Conservation (phyloP, 768 basidiomycete genomes). For the Candolleomyces aberdarensis region DNA sequence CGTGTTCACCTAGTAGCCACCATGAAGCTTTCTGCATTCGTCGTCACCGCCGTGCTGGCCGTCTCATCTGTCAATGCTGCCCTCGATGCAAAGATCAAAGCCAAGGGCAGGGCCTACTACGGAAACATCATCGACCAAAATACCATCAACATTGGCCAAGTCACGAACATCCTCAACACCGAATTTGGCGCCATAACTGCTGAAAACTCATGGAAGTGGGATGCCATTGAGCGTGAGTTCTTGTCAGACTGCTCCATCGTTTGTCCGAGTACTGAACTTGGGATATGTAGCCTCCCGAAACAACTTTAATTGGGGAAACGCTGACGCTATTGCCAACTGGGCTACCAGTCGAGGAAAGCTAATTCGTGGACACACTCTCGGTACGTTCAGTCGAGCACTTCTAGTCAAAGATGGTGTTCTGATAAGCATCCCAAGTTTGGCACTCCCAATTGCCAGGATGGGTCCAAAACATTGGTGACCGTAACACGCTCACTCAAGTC, state of each 20-base stretch:
- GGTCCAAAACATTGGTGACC: constrained; percentile 27
- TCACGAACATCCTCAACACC: constrained; percentile 27
- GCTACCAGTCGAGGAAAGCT: constrained; percentile 36
- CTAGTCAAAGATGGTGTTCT: neutral
- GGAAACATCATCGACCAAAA: constrained; percentile 18
- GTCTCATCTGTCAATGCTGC: constrained; percentile 13
- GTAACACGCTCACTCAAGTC: constrained; percentile 27
- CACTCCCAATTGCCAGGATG: constrained; percentile 31
- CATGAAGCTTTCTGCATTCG: constrained; percentile 7
- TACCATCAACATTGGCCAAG: constrained; percentile 30
- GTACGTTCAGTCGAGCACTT: constrained; percentile 11
- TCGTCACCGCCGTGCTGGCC: constrained; percentile 1
- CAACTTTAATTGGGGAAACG: constrained; percentile 30
- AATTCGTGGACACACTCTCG: constrained; percentile 39
- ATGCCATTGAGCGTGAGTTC: constrained; percentile 34
- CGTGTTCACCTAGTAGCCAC: neutral
- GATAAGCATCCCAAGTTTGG: constrained; percentile 15
- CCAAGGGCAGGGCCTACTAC: constrained; percentile 35
- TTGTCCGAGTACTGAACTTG: neutral
- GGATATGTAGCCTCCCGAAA: constrained; percentile 23
- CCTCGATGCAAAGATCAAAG: constrained; percentile 26
- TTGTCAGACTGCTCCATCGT: neutral
- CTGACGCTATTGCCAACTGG: constrained; percentile 40
- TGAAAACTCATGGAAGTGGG: constrained; percentile 35
- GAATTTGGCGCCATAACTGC: constrained; percentile 41